Conservation (phyloP, 768 basidiomycete species). For the Auriculariales sp. region DNA sequence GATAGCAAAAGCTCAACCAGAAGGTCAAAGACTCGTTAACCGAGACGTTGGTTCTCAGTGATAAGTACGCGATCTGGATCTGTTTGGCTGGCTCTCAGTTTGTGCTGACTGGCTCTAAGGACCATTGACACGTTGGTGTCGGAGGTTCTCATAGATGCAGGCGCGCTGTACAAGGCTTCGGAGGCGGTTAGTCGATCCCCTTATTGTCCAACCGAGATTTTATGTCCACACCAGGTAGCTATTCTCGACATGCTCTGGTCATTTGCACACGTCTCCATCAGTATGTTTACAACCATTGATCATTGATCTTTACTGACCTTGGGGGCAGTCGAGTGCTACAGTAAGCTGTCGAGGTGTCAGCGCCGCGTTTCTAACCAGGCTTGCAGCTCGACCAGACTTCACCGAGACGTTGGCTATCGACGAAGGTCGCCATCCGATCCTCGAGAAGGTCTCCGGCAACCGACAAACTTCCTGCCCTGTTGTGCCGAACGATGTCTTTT, state of each 20-base stretch:
- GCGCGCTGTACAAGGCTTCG: constrained; percentile 76
- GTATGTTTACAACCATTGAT: constrained; percentile 26
- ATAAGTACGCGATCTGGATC: constrained; percentile 32
- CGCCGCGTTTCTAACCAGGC: neutral
- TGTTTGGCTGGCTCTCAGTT: neutral
- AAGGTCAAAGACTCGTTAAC: constrained; percentile 85
- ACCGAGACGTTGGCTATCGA: constrained; percentile 84
- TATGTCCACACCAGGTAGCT: constrained; percentile 41
- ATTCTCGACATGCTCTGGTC: constrained; percentile 82
- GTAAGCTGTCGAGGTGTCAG: constrained; percentile 14
- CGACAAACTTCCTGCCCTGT: constrained; percentile 55
- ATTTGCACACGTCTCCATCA: constrained; percentile 69
- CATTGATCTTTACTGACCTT: neutral
- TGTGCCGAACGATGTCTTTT: constrained; percentile 84
- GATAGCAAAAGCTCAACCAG: constrained; percentile 74
- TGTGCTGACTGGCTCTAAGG: constrained; percentile 21
- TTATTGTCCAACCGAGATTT: neutral
- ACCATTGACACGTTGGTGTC: constrained; percentile 67
- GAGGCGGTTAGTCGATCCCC: constrained; percentile 51
- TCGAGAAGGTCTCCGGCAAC: constrained; percentile 59
- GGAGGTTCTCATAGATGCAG: constrained; percentile 55
- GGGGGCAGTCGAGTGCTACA: constrained; percentile 33
- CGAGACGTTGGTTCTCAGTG: constrained; percentile 75
- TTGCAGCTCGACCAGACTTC: constrained; percentile 76
- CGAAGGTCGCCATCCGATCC: constrained; percentile 73